phyloP scores from a whole-genome alignment of 2,329 filamentous ascomycete genomes.

The Pseudogymnoascus sp. region DNA sequence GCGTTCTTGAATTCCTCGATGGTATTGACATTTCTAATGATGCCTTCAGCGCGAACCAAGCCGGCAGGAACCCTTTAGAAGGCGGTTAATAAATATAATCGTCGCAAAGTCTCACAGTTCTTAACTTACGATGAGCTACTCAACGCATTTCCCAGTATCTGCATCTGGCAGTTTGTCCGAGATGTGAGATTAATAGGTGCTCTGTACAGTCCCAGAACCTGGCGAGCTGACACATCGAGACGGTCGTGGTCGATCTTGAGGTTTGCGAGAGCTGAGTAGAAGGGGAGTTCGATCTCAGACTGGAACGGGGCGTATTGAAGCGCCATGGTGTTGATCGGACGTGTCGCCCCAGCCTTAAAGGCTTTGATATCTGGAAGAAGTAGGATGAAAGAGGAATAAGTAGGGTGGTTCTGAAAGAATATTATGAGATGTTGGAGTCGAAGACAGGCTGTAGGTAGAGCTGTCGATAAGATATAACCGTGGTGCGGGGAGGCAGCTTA shows the following conservation, averaged over 20 bases:
- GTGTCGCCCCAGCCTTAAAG: conserved; percentile 1
- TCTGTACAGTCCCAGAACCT: conserved; percentile 79
- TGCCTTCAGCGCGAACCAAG: conserved; percentile 78
- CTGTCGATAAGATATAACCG: conserved; percentile 1
- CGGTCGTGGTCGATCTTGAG: conserved; percentile 96
- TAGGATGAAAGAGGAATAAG: background rate
- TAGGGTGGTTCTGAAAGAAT: background rate
- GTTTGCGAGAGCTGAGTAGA: conserved; percentile 86
- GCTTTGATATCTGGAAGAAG: background rate
- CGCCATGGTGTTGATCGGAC: conserved; percentile 20
- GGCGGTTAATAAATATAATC: conserved; percentile 17
- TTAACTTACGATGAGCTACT: conserved; percentile 68
- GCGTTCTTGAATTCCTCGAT: conserved; percentile 83
- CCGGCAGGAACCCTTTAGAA: conserved; percentile 54
- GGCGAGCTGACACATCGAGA: conserved; percentile 85
- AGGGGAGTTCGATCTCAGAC: conserved; percentile 90
- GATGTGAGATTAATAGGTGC: conserved; percentile 44
- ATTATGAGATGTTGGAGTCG: background rate
- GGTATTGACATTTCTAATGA: conserved; percentile 94
- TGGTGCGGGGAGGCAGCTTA: conserved; percentile 4
- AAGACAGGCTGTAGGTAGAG: background rate
- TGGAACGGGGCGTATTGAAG: conserved; percentile 82
- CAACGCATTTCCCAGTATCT: conserved; percentile 79
- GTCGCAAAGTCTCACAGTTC: conserved; percentile 3
- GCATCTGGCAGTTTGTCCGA: conserved; percentile 70